Base-by-base conservation (phyloP, 371 early-diverging fungal species). In the Mucor lusitanicus region DNA sequence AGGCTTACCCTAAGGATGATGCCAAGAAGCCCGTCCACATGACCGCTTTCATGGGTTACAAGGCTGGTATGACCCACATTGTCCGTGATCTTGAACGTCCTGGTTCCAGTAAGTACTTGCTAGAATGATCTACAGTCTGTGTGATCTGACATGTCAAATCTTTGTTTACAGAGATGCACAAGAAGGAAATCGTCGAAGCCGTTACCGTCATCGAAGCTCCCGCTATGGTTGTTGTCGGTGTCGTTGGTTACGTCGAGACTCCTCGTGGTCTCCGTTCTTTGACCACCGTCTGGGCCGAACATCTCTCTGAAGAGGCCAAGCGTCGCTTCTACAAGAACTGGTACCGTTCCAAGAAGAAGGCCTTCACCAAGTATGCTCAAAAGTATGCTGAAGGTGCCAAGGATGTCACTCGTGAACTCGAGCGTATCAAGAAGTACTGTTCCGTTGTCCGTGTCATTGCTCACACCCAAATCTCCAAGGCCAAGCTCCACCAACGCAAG, bases 21-120 rank as follows among this genome's bases (percentile, higher is more conserved):
- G 80, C 91, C 68, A 86, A 86, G 81, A 94, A 97, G 90, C 92
- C 96, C 65, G 97, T 98, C 73, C 99, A 99, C 90, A 86, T 99
- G 82, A 99, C 99, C 61, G 99, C 98, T 77, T 99, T 98, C 93
- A 86, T 99, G 82, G 99, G 94, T 74, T 99, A 99, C 95, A 99
- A 99, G 95, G 99, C 99, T 67, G 99, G 99, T 83, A 99, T 99
- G 99, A 99, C 99, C 82, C 99, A 99, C 90, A 92, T 99, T 77
- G 97, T 99, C 71, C 95, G 99, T 77, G 98, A 98, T 83, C 85
- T 98, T 80, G 97, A 97, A 80, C 93, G 97, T 81, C 97, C 98
- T 71, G 97, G 96, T 68, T 96, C 98, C 88, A 88, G 59, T 59
- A 59, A 59, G 59, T 59, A 1, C 7, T 44, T 5, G 1, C 19